Evolutionary conservation across 768 basidiomycete species (phyloP).

Genomic region (Ephemerocybe angulata): DNA sequence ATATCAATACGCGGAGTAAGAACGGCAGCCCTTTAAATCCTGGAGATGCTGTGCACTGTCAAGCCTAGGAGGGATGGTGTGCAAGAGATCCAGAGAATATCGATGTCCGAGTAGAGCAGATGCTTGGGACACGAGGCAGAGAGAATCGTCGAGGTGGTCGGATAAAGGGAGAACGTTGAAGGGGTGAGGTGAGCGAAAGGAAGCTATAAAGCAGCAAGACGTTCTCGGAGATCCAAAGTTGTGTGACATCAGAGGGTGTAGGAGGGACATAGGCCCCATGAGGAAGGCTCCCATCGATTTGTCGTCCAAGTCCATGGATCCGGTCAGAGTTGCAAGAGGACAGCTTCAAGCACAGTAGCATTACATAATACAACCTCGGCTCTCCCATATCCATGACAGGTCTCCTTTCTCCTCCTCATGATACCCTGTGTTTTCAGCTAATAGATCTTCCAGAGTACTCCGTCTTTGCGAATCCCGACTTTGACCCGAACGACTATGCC

Average conservation of each 20-base stretch:
- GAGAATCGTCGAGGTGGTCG: background rate
- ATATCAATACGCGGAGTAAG: background rate
- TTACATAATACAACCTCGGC: background rate
- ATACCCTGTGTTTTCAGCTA: conserved; percentile 18
- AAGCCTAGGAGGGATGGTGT: background rate
- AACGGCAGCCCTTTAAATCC: background rate
- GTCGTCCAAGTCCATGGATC: background rate
- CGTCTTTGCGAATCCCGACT: conserved; percentile 68
- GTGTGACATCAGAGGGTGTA: background rate
- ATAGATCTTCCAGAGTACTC: conserved; percentile 57
- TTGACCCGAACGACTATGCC: conserved; percentile 88
- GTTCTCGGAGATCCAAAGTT: background rate
- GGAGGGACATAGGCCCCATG: background rate
- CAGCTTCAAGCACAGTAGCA: background rate
- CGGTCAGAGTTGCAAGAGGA: background rate
- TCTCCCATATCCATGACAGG: conserved; percentile 8
- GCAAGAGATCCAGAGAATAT: background rate
- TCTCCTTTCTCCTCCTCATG: conserved; percentile 7
- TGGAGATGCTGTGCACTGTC: background rate
- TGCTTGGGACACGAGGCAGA: background rate
- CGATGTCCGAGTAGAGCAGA: background rate
- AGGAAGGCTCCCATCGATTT: conserved; percentile 1
- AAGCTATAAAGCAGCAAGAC: background rate
- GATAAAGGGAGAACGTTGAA: background rate
- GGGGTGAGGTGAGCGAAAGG: background rate